phyloP scores from a whole-genome alignment of 2,329 filamentous ascomycete genomes.

The Pseudopithomyces maydicus region DNA sequence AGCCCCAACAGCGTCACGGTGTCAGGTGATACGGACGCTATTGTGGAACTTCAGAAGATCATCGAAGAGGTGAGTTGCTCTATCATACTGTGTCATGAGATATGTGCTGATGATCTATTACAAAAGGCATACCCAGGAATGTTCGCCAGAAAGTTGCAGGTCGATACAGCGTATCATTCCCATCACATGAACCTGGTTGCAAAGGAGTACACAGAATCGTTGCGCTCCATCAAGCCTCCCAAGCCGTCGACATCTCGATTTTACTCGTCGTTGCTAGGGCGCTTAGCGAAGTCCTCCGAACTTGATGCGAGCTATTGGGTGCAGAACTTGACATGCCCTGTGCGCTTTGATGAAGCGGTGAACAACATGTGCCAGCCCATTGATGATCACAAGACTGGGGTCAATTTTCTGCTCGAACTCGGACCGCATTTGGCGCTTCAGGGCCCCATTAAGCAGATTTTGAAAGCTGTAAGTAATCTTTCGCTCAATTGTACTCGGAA shows the following conservation, averaged over 20 bases:
- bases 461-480: slow-evolving; percentile 10
- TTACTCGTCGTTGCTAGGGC: slow-evolving; percentile 25
- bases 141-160: slow-evolving; percentile 48
- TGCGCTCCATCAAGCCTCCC: slow-evolving; percentile 27
- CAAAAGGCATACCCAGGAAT: slow-evolving; percentile 20
- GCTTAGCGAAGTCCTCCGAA: slow-evolving; percentile 7
- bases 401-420: slow-evolving; percentile 27
- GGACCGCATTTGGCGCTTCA: slow-evolving; percentile 30
- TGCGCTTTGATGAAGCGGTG: slow-evolving; percentile 22
- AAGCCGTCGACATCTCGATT: slow-evolving; percentile 18
- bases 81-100: neutral
- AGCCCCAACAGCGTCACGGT: slow-evolving; percentile 50
- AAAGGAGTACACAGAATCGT: slow-evolving; percentile 29
- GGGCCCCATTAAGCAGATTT: slow-evolving; percentile 30
- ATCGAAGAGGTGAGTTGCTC: slow-evolving; percentile 37
- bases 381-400: slow-evolving; percentile 15
- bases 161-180: slow-evolving; percentile 54
- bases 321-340: slow-evolving; percentile 23
- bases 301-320: slow-evolving; percentile 33
- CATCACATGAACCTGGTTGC: slow-evolving; percentile 29
- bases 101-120: neutral
- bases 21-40: slow-evolving; percentile 50
- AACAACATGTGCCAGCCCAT: slow-evolving; percentile 19
- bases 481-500: neutral
- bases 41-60: slow-evolving; percentile 38